phyloP scores from a whole-genome alignment of 2,329 filamentous ascomycete species.

The Colletotrichum tamarilloi region DNA sequence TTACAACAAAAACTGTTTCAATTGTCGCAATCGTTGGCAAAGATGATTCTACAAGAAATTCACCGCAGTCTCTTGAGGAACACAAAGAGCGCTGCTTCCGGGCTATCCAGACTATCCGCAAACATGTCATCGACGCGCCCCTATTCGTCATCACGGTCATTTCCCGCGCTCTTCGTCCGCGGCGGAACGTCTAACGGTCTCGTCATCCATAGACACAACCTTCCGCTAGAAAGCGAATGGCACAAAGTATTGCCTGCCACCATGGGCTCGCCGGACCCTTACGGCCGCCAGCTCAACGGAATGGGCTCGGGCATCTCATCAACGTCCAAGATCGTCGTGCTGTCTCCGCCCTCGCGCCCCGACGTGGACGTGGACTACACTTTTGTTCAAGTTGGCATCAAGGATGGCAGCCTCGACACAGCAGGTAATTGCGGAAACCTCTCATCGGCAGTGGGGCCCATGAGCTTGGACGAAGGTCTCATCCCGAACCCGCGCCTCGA shows the following conservation, averaged over 20 bases:
- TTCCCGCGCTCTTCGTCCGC: conserved; percentile 54
- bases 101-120: background rate
- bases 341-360: conserved; percentile 54
- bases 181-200: conserved; percentile 46
- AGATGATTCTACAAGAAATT: background rate
- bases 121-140: background rate
- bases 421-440: conserved; percentile 73
- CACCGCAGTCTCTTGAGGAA: background rate
- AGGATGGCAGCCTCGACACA: conserved; percentile 63
- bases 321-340: conserved; percentile 67
- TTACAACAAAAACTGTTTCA: background rate
- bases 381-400: conserved; percentile 68
- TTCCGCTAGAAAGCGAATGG: conserved; percentile 50
- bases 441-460: conserved; percentile 68
- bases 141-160: conserved; percentile 15
- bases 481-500: conserved; percentile 40
- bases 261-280: conserved; percentile 42
- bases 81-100: background rate
- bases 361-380: conserved; percentile 69
- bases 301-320: conserved; percentile 35
- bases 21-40: background rate
- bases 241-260: conserved; percentile 39
- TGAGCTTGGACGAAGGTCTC: conserved; percentile 63
- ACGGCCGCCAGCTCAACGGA: conserved; percentile 37
- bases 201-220: conserved; percentile 46